Base-by-base conservation (phyloP, 345 rosid species). In the Anacardium occidentale region DNA sequence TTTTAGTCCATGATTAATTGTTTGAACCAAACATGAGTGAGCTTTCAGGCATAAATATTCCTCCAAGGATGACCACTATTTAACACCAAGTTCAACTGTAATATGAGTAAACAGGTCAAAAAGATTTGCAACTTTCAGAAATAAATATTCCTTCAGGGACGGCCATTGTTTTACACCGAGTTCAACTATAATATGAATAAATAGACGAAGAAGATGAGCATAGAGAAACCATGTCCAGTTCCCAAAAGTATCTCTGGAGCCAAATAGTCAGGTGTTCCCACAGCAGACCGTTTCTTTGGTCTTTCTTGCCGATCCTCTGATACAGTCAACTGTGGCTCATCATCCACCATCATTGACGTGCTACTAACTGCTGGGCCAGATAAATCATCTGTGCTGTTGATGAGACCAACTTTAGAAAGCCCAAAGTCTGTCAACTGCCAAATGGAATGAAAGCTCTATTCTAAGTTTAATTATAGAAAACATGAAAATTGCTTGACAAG, bases 181-280 rank as follows among this genome's bases (percentile, higher is more conserved):
- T 52, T 67, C 40, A 25, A 50, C 65, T 61, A 32, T 47, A 37
- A 66, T 13, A 60, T n/a, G 64, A 66, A 67, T 59, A 60, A 50
- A 56, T 44, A 22, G 42, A 52, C 40, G 18, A 74, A 62, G 72
- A 75, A 73, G 71, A 74, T 53, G 37, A 80, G 60, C 70, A 65
- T 75, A 77, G 81, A 91, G 94, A 64, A 83, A 96, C 98, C 99
- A 83, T 96, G 98, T 79, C 99, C 98, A 54, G 96, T 96, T 81
- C 99, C 99, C 80, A 96, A 78, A 74, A 96, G 99, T 65, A 96
- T 93, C 84, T 96, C 99, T 42, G 99, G 99, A 5, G 99, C 99
- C 91, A 96, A 86, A 79, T 96, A 96, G 82, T 96, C 99, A 64
- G 99, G 99, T 52, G 99, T 96, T 78, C 99, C 99, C 71, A 91